phyloP scores from a whole-genome alignment of 805 yeast species.

The Starmerella asiatica region DNA sequence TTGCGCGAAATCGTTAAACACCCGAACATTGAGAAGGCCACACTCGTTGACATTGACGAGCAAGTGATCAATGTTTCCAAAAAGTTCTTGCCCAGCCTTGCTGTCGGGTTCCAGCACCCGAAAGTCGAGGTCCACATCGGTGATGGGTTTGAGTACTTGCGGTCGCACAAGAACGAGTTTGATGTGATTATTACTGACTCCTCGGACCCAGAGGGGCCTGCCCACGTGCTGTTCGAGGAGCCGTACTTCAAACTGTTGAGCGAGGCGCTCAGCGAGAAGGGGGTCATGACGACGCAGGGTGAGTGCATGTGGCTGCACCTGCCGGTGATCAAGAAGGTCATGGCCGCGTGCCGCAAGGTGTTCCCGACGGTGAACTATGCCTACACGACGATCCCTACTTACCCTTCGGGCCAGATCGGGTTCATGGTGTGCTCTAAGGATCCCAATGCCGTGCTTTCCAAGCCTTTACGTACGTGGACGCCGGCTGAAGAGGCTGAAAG shows the following conservation, averaged over 20 bases:
- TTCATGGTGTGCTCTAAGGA: slow-evolving; percentile 59
- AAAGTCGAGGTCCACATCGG: slow-evolving; percentile 84
- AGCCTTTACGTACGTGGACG: slow-evolving; percentile 39
- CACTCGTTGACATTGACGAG: slow-evolving; percentile 91
- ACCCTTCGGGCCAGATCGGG: slow-evolving; percentile 81
- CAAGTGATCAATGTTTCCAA: slow-evolving; percentile 79
- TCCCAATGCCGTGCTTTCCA: slow-evolving; percentile 32
- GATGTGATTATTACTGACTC: slow-evolving; percentile 96
- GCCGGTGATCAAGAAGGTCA: slow-evolving; percentile 61
- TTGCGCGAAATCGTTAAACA: slow-evolving; percentile 89
- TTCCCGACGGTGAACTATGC: slow-evolving; percentile 74
- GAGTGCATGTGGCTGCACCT: slow-evolving; percentile 81
- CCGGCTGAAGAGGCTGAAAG: slow-evolving; percentile 35
- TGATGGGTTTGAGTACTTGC: slow-evolving; percentile 93
- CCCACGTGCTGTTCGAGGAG: slow-evolving; percentile 82
- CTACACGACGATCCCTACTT: slow-evolving; percentile 74
- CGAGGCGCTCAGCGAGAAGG: slow-evolving; percentile 83
- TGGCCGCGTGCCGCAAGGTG: slow-evolving; percentile 57
- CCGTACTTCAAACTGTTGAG: slow-evolving; percentile 74
- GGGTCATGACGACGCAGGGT: slow-evolving; percentile 81
- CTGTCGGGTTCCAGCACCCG: slow-evolving; percentile 73
- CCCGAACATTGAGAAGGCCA: slow-evolving; percentile 70
- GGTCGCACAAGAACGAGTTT: slow-evolving; percentile 67
- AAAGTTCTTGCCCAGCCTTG: slow-evolving; percentile 75
- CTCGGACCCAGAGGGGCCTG: slow-evolving; percentile 98